A percentile compares a stretch with the other conserved stretches of the same genome.
phyloP scores from a whole-genome alignment of 2,329 filamentous ascomycete species.

The Pyricularia pennisetigena region DNA sequence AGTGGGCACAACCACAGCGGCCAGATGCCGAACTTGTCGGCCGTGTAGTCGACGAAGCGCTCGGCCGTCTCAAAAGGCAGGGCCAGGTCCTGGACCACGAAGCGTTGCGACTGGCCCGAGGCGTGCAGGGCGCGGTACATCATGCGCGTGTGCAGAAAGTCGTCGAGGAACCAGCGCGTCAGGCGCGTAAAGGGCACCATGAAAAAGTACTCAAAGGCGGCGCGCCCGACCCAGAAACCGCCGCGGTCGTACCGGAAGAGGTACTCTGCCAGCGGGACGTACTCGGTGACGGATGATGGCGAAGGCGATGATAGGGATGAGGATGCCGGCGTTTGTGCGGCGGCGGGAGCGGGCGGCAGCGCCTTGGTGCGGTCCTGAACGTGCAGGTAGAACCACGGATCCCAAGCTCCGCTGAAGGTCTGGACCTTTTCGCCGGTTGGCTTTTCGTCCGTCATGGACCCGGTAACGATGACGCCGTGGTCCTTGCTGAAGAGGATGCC shows the following conservation, averaged over 20 bases:
- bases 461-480: conserved; percentile 58
- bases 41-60: conserved; percentile 45
- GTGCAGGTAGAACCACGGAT: conserved; percentile 73
- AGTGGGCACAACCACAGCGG: conserved; percentile 51
- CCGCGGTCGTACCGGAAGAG: conserved; percentile 70
- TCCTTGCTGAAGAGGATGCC: conserved; percentile 56
- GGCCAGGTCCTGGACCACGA: conserved; percentile 60
- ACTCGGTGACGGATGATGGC: conserved; percentile 30
- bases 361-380: conserved; percentile 36
- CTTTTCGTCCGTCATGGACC: conserved; percentile 46
- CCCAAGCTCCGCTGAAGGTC: conserved; percentile 46
- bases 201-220: conserved; percentile 58
- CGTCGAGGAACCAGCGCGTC: conserved; percentile 60
- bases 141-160: conserved; percentile 66
- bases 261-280: conserved; percentile 61
- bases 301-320: conserved; percentile 12
- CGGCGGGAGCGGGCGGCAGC: conserved; percentile 14
- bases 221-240: conserved; percentile 62
- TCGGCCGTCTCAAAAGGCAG: conserved; percentile 42
- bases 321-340: conserved; percentile 14
- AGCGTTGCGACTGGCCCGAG: conserved; percentile 52
- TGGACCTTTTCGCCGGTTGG: conserved; percentile 30
- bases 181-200: conserved; percentile 54
- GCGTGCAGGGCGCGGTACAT: conserved; percentile 63
- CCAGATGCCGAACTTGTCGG: conserved; percentile 42